Base-by-base conservation (phyloP, 2,329 filamentous ascomycete genomes). In the Tolypocladium ophioglossoides region DNA sequence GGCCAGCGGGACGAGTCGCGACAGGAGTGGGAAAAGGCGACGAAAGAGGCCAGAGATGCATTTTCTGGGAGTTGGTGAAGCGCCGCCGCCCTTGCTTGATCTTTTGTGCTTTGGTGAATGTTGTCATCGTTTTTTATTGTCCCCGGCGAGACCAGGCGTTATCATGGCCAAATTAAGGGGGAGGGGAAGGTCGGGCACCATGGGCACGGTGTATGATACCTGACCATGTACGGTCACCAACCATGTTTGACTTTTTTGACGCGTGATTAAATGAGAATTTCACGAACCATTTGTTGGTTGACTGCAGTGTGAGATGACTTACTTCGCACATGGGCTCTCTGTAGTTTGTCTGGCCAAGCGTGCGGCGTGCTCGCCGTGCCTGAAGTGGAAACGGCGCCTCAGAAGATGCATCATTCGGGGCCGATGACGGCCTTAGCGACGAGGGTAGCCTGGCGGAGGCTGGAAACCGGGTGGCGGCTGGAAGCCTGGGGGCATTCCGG, bases 1-100 rank as follows among this genome's bases (percentile, higher is more conserved):
- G 88, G 88, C 24, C 83, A 86, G 61, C 63, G 66, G 39, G 66
- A 69, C 4, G 72, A 76, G 57, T 73, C 74, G 11, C 63, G 62
- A 49, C 60, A 62, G 50, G 70, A 75, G 53, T 70, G 69, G 61
- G 67, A 73, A 39, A 70, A 70, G 60, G 74, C 72, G 37, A 72
- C 70, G 46, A 67, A 62, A 53, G 72, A 74, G 56, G 73, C 74
- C 32, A 70, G 66, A 55, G 68, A 71, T 55, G 74, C 74, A 60
- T 75, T 75, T 65, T 59, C 64, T 50, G 63, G 66, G 56, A 67
- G 61, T 64, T 66, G 57, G 54, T 64, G 50, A 64, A 16, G 20
- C 37, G 24, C 50, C 12, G 12, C 16, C 37, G 24, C 32, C 38
- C 27, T 52, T 47, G 53, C 58, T 56, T 58, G 52, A 2, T 32